Evolutionary conservation across 2,329 filamentous ascomycete genomes (phyloP), one percentile per base, ranked within the genome.

Genomic region (Neurospora sp.): DNA sequence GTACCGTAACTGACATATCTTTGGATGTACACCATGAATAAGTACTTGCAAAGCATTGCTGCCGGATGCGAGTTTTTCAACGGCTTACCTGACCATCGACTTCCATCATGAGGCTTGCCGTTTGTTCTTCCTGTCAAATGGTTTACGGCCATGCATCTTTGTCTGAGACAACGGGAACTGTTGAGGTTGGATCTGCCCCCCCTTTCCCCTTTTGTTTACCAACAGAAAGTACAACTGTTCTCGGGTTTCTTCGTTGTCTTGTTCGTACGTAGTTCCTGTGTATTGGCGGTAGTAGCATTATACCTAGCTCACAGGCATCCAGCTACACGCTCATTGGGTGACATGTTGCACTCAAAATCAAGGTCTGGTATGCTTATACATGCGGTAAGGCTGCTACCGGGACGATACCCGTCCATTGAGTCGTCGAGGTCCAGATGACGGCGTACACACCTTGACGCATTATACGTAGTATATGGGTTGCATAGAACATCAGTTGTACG

Each of bases 401-500:
- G 28, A 33, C 13, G 52, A 62, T 33, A 62, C 28, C 13, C 52
- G 28, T 62, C 28, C 52, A 69, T 72, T 28, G 70, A 69, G 43
- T 68, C 58, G 66, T 66, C 43, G 40, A 39, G 38, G 33, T 40
- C 28, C 15, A 62, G 28, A 62, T 62, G 52, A 36, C 52, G 52
- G 52, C 13, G 52, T 62, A 36, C 23, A 42, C 40, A 36, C 52
- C 46, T 28, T 52, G 28, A 52, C 46, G 19, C 28, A 8, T 52
- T 52, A 52, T 28, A 52, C n/a, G 23, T 33, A 13, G 52, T 62
- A 33, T 7, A 62, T 62, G 28, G 52, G 52, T 15, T 62, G 28
- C 52, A 62, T n/a, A 62, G 52, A 36, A 33, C 13, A 62, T 62
- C 23, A 62, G 7, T 33, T 62, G 23, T 33, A 36, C 28, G 4